Percentiles rank a stretch among this genome's conserved stretches.
Evolutionary conservation across 495 filamentous ascomycete genomes (phyloP).

Genomic region (Platismatia glauca): DNA sequence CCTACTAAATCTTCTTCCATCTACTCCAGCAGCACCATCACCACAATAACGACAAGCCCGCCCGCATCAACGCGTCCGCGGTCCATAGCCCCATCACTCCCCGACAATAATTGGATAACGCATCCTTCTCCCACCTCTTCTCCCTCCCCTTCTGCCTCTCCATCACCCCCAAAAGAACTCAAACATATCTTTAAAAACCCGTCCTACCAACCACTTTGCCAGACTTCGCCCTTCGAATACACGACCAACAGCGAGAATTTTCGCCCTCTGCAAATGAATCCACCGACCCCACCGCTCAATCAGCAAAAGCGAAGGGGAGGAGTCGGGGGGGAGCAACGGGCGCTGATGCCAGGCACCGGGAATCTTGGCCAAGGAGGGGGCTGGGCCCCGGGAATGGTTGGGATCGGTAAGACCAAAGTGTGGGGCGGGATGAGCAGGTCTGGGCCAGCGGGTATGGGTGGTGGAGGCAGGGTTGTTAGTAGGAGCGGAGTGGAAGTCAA

Average conservation of each 20-base stretch:
- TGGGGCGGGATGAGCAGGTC: conserved; percentile 16
- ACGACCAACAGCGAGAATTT: conserved; percentile 28
- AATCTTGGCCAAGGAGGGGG: conserved; percentile 28
- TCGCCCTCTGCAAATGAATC: conserved; percentile 41
- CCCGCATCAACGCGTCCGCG: conserved; percentile 23
- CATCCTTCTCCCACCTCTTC: conserved; percentile 48
- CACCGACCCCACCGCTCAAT: conserved; percentile 42
- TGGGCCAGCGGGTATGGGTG: conserved; percentile 21
- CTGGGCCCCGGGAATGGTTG: conserved; percentile 24
- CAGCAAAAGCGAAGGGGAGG: conserved; percentile 22
- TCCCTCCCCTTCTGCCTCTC: conserved; percentile 43
- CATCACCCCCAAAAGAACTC: conserved; percentile 35
- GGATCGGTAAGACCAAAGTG: conserved; percentile 18
- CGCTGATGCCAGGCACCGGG: conserved; percentile 19
- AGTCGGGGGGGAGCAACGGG: conserved; percentile 17
- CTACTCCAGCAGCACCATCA: conserved; percentile 19
- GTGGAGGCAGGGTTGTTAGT: conserved; percentile 23
- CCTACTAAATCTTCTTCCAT: conserved; percentile 24
- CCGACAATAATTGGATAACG: conserved; percentile 52
- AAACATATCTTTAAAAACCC: conserved; percentile 39
- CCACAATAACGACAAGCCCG: conserved; percentile 19
- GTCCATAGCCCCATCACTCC: conserved; percentile 30
- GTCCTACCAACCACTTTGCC: conserved; percentile 38
- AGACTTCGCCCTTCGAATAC: conserved; percentile 29
- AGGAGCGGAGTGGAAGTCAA: conserved; percentile 28